Percentiles rank a stretch among this genome's conserved stretches.
These are phyloP conservation scores for Cercophora samala DNA, from an alignment of 495 filamentous ascomycete genomes.

Conservation along the genomic window DNA sequence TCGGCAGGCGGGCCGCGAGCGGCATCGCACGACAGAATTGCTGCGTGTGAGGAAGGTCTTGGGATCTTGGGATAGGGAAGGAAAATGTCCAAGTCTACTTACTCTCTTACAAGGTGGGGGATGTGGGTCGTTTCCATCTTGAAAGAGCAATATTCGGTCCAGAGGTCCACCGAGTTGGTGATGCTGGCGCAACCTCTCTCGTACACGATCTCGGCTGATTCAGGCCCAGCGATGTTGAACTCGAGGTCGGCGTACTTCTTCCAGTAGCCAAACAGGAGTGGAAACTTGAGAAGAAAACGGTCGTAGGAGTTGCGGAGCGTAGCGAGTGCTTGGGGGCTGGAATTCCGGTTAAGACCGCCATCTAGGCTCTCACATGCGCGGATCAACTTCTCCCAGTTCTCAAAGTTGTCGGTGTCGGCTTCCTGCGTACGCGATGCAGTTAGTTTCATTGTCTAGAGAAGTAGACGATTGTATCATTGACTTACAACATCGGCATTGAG, in stretches of 20 bases:
- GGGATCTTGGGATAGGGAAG: slow-evolving; percentile 58
- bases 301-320: slow-evolving; percentile 83
- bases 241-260: slow-evolving; percentile 99
- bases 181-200: slow-evolving; percentile 94
- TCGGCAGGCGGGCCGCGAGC: slow-evolving; percentile 30
- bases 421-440: slow-evolving; percentile 37
- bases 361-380: slow-evolving; percentile 78
- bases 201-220: slow-evolving; percentile 98
- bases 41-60: slow-evolving; percentile 49
- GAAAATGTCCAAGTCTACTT: slow-evolving; percentile 75
- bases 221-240: slow-evolving; percentile 93
- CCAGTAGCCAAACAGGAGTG: slow-evolving; percentile 96
- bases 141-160: slow-evolving; percentile 95
- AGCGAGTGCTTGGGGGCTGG: slow-evolving; percentile 87
- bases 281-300: slow-evolving; percentile 90
- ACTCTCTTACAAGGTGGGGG: slow-evolving; percentile 96
- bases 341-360: slow-evolving; percentile 92
- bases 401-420: slow-evolving; percentile 86
- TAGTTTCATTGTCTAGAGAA: slow-evolving; percentile 5
- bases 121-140: slow-evolving; percentile 97
- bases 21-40: slow-evolving; percentile 27
- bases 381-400: slow-evolving; percentile 92
- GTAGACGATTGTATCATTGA: slow-evolving; percentile 9
- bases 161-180: slow-evolving; percentile 88
- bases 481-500: slow-evolving; percentile 75